A percentile compares a stretch with the other conserved stretches of the same genome.
Conservation (phyloP, 2,329 filamentous ascomycete genomes). For the Dendryphion nanum region DNA sequence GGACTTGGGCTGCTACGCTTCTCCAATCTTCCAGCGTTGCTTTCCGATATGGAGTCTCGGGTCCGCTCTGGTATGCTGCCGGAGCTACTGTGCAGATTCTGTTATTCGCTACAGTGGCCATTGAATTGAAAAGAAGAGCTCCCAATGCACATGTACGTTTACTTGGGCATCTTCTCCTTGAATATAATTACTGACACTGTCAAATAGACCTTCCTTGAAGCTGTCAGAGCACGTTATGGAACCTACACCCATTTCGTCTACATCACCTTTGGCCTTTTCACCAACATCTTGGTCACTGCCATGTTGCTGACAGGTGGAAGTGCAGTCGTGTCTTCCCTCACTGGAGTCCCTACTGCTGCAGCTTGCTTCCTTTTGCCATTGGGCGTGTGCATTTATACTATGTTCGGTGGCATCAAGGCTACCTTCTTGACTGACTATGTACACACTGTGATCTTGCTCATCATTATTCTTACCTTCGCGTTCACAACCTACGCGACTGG, state of each 20-base stretch:
- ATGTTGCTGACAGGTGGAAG: conserved; percentile 86
- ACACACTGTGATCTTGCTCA: conserved; percentile 78
- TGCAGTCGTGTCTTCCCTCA: conserved; percentile 54
- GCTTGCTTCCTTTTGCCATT: conserved; percentile 81
- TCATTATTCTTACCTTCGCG: conserved; percentile 82
- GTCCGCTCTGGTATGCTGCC: conserved; percentile 33
- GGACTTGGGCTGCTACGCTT: conserved; percentile 26
- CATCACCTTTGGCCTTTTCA: conserved; percentile 77
- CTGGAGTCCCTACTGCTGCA: conserved; percentile 72
- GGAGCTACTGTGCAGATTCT: conserved; percentile 34
- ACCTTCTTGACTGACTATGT: conserved; percentile 75
- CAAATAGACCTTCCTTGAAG: conserved; percentile 75
- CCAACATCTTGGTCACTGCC: conserved; percentile 81
- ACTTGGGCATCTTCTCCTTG: too few species aligned
- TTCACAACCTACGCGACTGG: conserved; percentile 79
- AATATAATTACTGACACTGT: conserved; percentile 2
- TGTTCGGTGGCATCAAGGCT: conserved; percentile 70
- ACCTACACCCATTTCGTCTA: conserved; percentile 71
- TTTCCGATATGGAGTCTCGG: conserved; percentile 35
- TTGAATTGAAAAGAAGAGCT: conserved; percentile 33
- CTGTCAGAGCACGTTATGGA: conserved; percentile 81
- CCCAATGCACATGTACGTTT: conserved; percentile 28
- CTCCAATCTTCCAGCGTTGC: conserved; percentile 14
- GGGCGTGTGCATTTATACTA: conserved; percentile 78
- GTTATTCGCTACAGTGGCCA: conserved; percentile 28